A percentile compares a stretch with the other conserved stretches of the same genome.
Conservation (phyloP, 352 stramenopile species). For the Pythium pectinolyticum region DNA sequence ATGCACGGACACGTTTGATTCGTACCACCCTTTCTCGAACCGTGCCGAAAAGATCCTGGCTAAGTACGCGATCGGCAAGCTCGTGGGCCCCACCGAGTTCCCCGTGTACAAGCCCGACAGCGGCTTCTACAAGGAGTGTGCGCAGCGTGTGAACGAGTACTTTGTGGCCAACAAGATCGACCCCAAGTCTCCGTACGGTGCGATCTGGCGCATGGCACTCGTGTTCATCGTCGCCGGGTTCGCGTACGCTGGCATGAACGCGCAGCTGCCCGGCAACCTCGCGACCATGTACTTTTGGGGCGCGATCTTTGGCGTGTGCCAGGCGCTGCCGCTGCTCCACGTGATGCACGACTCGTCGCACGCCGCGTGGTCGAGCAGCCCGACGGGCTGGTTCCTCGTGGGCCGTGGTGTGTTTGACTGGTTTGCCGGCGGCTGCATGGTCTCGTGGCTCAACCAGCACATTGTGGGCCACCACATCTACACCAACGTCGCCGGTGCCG, state of each 20-base stretch:
- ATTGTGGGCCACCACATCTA: slow-evolving; percentile 95
- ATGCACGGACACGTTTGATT: slow-evolving; percentile 89
- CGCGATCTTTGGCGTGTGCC: slow-evolving; percentile 85
- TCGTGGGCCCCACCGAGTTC: slow-evolving; percentile 84
- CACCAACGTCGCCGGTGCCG: slow-evolving; percentile 92
- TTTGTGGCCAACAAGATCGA: slow-evolving; percentile 90
- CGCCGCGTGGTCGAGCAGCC: slow-evolving; percentile 83
- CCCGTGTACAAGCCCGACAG: slow-evolving; percentile 88
- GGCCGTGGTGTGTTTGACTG: slow-evolving; percentile 89
- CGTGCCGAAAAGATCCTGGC: slow-evolving; percentile 76
- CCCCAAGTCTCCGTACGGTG: slow-evolving; percentile 76
- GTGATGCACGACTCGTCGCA: slow-evolving; percentile 94
- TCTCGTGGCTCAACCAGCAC: slow-evolving; percentile 95
- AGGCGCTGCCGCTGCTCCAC: slow-evolving; percentile 89
- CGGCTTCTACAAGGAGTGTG: slow-evolving; percentile 90
- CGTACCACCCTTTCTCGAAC: slow-evolving; percentile 89
- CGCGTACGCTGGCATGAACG: slow-evolving; percentile 81
- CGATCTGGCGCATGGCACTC: slow-evolving; percentile 86
- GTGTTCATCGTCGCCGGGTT: slow-evolving; percentile 67
- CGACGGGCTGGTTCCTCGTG: slow-evolving; percentile 68
- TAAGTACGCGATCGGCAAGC: slow-evolving; percentile 86
- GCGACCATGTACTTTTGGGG: slow-evolving; percentile 70
- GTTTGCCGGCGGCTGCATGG: slow-evolving; percentile 90
- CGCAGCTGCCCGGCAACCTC: slow-evolving; percentile 49
- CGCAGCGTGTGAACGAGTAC: slow-evolving; percentile 82